Evolutionary conservation across 345 rosid species (phyloP), one percentile per base, ranked within the genome.

Genomic region (Kernera saxatilis): DNA sequence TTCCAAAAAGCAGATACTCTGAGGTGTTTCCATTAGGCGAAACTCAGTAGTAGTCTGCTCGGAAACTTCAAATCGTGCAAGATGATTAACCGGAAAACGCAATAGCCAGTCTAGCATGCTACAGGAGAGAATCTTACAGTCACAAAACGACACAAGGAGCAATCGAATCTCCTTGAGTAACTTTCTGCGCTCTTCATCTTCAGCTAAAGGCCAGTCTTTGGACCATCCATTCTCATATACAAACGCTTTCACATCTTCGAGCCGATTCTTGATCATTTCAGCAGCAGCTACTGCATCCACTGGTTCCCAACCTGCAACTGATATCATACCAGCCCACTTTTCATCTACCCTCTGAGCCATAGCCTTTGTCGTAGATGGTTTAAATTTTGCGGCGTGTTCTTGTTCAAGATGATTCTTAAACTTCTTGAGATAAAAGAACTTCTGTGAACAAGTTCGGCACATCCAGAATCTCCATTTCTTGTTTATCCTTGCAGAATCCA

Each of bases 221-320:
- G 69, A 74, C 78, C 78, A 74, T 58, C 73, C 78, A 22, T 43
- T 52, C 62, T 67, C 61, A 40, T 49, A 39, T 52, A 46, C 62
- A 51, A 67, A 58, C 2, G 5, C 30, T 44, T 67, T 43, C 56
- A 58, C 73, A 59, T 23, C 17, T 18, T 18, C 19, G 3, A 67
- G 62, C 69, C 10, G 68, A 35, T 35, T 50, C 3, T 67, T 68
- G 39, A 74, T 59, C 62, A 74, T 22, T 17, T 51, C 69, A 51
- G 23, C 35, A 2, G 78, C 69, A 59, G 73, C 64, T 25, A 15
- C 59, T 60, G 25, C 5, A 52, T 75, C 57, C 57, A 75, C 63
- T 52, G 78, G 74, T 53, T 75, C 64, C 78, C 73, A 75, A 29
- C 12, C 3, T 50, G 41, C 64, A 49, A 1, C 49, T 0, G 22